Evolutionary conservation across 2,329 filamentous ascomycete species (phyloP).

Genomic region (Stachybotrys elegans): DNA sequence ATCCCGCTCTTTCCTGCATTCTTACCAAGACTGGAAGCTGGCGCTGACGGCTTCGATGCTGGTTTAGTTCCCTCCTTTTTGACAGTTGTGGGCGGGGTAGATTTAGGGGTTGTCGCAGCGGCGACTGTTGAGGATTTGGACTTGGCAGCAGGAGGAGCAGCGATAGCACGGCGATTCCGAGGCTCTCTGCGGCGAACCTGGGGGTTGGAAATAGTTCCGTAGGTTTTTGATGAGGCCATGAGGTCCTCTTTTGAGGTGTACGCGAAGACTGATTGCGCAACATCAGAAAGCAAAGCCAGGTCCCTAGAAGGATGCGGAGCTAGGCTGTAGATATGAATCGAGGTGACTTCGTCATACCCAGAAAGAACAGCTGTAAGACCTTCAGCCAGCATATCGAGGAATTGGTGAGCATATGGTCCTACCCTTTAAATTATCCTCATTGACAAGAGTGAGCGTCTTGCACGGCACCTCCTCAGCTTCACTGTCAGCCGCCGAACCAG

Average conservation of each 20-base stretch:
- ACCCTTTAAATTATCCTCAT: constrained; percentile 70
- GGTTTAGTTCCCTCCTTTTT: constrained; percentile 25
- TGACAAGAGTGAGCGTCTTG: constrained; percentile 60
- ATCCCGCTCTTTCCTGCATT: constrained; percentile 31
- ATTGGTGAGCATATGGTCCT: constrained; percentile 12
- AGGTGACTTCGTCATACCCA: constrained; percentile 66
- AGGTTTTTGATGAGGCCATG: constrained; percentile 52
- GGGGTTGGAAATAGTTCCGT: constrained; percentile 71
- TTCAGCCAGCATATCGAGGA: constrained; percentile 4
- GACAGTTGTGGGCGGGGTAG: constrained; percentile 13
- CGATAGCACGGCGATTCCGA: constrained; percentile 21
- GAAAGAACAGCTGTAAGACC: constrained; percentile 53
- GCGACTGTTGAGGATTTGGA: too few relatives aligned
- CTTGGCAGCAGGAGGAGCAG: constrained; percentile 18
- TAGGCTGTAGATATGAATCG: constrained; percentile 85
- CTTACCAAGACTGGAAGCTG: constrained; percentile 20
- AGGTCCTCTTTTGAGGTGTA: constrained; percentile 55
- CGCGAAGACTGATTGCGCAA: constrained; percentile 56
- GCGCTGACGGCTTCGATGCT: constrained; percentile 17
- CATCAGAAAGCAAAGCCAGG: constrained; percentile 66
- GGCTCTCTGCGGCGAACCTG: constrained; percentile 52
- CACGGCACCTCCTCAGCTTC: constrained; percentile 46
- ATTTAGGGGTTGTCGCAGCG: constrained; percentile 22
- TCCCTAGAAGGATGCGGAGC: constrained; percentile 64
- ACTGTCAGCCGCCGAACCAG: constrained; percentile 56